phyloP scores from a whole-genome alignment of 192 early-diverging fungal species.

The Pilaira anomala region DNA sequence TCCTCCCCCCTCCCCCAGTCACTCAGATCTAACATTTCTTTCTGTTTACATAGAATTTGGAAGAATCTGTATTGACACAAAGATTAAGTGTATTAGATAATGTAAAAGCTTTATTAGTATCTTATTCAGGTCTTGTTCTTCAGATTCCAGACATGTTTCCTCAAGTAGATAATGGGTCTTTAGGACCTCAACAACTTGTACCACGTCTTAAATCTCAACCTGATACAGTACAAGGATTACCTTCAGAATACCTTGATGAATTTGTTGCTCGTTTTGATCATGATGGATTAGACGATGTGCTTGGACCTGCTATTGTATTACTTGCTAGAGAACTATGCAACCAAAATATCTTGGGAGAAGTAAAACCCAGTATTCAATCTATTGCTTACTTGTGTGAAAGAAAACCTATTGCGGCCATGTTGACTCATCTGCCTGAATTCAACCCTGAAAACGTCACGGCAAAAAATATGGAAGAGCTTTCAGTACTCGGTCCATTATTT shows the following conservation, averaged over 20 bases:
- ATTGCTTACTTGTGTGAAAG: conserved; percentile 39
- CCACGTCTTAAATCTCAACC: conserved; percentile 48
- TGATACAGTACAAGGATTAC: conserved; percentile 60
- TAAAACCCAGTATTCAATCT: conserved; percentile 48
- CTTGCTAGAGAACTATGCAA: conserved; percentile 47
- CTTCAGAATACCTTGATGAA: conserved; percentile 60
- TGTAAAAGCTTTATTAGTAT: conserved; percentile 64
- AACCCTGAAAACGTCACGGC: conserved; percentile 54
- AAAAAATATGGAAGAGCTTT: conserved; percentile 53
- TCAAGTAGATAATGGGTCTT: conserved; percentile 38
- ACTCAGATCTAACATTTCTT: no score
- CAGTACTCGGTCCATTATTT: conserved; percentile 78
- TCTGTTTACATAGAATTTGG: conserved; percentile 43
- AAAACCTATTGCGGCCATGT: neutral
- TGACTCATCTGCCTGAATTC: conserved; percentile 42
- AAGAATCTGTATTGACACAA: conserved; percentile 49
- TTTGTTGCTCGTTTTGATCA: conserved; percentile 57
- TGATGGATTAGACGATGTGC: conserved; percentile 62
- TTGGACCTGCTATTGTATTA: conserved; percentile 48
- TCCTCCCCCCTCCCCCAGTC: no score
- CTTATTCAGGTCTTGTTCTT: conserved; percentile 79
- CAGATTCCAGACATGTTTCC: conserved; percentile 91
- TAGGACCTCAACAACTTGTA: conserved; percentile 47
- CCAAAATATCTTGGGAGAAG: conserved; percentile 49
- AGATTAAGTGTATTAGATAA: conserved; percentile 59